Base-by-base conservation (phyloP, 345 rosid genomes). In the Linum lewisii region DNA sequence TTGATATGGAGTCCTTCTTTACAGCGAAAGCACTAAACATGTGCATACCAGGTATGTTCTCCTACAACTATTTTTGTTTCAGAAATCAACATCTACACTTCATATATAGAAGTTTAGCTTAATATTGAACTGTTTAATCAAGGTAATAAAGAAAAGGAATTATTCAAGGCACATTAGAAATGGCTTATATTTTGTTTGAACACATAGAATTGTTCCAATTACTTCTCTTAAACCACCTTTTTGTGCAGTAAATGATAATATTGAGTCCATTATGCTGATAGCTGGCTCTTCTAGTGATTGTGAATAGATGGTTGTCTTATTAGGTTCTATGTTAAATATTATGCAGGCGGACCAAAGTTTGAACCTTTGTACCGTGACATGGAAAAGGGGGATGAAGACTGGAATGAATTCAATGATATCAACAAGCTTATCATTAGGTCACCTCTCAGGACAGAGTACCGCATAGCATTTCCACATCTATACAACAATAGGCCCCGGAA, bases 371-470 rank as follows among this genome's bases (percentile, higher is more conserved):
- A 87, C 45, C 97, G 97, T 56, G 99, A 94, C 71, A 90, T 94
- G 99, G 99, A 94, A 78, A 94, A 94, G 75, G 99, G 99, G 25
- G 99, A 94, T 61, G 99, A 94, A 58, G 99, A 94, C 66, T 94
- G 99, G 99, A 94, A 94, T 58, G 99, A 94, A 77, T 94, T 94
- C 67, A 94, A 94, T 77, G 99, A 94, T 73, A 94, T 94, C 38
- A 94, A 94, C 77, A 94, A 94, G 75, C 97, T 94, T 52, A 90
- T 94, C 54, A 94, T 94, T 58, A 84, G 99, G 38, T 94, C 99
- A 47, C 99, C 99, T 66, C 79, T 94, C 58, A 78, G 99, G 72
- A 94, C 99, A 3, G 99, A 94, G 69, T 94, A 94, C 74, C 77
- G 92, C 67, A 85, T 94, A 62, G 97, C 96, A 42, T 94, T 94